These are phyloP conservation scores for Amylostereum areolatum DNA, from an alignment of 1,284 basidiomycete species.

Conservation along the genomic window DNA sequence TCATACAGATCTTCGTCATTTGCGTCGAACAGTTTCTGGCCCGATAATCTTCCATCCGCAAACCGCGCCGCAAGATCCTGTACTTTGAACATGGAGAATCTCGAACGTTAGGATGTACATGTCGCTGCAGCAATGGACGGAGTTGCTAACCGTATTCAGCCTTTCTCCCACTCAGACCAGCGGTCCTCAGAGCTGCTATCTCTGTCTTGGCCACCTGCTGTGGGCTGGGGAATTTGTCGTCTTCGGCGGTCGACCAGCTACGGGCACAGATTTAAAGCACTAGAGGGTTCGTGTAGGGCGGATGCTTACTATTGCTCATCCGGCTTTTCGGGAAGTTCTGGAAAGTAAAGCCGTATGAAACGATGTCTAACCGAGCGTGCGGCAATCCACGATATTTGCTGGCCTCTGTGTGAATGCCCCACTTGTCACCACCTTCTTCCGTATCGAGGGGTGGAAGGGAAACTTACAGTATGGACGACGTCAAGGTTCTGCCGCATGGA, in stretches of 20 bases:
- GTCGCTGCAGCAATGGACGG: neutral
- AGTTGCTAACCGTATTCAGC: conserved; percentile 71
- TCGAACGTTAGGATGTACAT: neutral
- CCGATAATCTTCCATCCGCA: conserved; percentile 70
- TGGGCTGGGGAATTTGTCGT: conserved; percentile 60
- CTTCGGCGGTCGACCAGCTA: conserved; percentile 12
- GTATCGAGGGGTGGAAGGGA: neutral
- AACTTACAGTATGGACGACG: conserved; percentile 49
- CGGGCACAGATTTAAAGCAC: conserved; percentile 7
- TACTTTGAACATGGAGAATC: conserved; percentile 36
- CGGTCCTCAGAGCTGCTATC: conserved; percentile 52
- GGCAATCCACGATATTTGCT: conserved; percentile 90
- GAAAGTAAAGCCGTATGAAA: conserved; percentile 74
- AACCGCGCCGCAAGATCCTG: conserved; percentile 75
- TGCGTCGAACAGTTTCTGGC: conserved; percentile 62
- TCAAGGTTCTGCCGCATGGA: conserved; percentile 31
- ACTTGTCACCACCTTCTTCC: neutral
- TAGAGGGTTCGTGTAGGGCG: neutral
- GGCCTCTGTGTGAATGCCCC: conserved; percentile 42
- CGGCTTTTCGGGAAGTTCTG: conserved; percentile 63
- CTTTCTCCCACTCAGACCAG: conserved; percentile 76
- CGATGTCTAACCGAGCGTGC: conserved; percentile 82
- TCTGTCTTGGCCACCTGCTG: conserved; percentile 59
- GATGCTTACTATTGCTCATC: conserved; percentile 31
- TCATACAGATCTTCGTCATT: conserved; percentile 70